These are phyloP conservation scores for Mycosarcoma maydis DNA, from an alignment of 1,284 basidiomycete genomes.

Conservation along the genomic window DNA sequence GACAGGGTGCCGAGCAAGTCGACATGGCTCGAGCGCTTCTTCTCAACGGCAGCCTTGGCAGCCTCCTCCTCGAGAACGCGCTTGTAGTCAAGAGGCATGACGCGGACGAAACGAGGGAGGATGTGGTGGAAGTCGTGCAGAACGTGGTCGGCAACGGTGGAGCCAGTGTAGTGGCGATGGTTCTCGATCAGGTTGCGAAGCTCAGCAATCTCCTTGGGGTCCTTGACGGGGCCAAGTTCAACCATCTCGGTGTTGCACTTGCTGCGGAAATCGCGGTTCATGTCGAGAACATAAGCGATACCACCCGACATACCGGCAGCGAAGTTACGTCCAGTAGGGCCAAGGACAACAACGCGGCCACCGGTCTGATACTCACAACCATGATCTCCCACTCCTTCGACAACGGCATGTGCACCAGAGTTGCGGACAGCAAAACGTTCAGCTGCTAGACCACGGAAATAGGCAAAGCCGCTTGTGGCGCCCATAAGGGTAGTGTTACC, in stretches of 20 bases:
- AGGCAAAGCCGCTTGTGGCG: conserved; percentile 56
- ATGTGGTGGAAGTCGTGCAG: conserved; percentile 64
- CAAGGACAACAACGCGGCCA: conserved; percentile 57
- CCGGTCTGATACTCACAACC: conserved; percentile 61
- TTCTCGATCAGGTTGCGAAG: conserved; percentile 65
- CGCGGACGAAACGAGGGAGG: conserved; percentile 62
- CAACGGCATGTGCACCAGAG: conserved; percentile 63
- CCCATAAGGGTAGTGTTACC: conserved; percentile 59
- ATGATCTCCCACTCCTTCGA: conserved; percentile 63
- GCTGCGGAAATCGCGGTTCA: conserved; percentile 61
- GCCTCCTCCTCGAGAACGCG: conserved; percentile 65
- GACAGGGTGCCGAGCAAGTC: conserved; percentile 64
- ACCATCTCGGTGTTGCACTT: conserved; percentile 65
- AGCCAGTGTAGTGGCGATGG: conserved; percentile 65
- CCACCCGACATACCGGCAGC: conserved; percentile 62
- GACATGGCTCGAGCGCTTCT: conserved; percentile 65
- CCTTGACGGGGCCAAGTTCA: conserved; percentile 60
- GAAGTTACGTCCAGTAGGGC: conserved; percentile 57
- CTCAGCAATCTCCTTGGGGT: conserved; percentile 64
- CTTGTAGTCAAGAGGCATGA: conserved; percentile 65
- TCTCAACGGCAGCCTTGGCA: conserved; percentile 63
- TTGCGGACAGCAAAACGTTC: conserved; percentile 65
- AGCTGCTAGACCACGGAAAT: conserved; percentile 62
- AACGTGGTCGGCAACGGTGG: conserved; percentile 61
- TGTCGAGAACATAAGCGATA: conserved; percentile 63